Percentiles rank a stretch among this genome's conserved stretches.
These are phyloP conservation scores for Endotrypanum monterogeii DNA, from an alignment of 208 protist species.

Conservation along the genomic window DNA sequence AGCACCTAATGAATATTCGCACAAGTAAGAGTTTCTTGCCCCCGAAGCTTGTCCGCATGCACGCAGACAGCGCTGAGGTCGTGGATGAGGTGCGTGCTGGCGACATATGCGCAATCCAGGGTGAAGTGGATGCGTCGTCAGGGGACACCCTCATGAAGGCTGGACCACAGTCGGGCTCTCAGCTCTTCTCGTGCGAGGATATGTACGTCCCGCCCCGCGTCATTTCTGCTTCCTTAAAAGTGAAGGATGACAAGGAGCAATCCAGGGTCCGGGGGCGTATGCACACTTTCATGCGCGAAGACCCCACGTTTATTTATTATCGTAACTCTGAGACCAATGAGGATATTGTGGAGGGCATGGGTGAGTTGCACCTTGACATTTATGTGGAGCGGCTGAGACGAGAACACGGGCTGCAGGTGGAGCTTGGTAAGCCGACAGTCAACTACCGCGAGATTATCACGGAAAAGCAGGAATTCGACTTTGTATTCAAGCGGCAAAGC, in stretches of 20 bases:
- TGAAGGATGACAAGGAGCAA: conserved; percentile 87
- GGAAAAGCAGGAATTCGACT: conserved; percentile 93
- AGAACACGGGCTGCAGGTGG: conserved; percentile 92
- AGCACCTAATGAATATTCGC: conserved; percentile 88
- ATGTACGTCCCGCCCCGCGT: conserved; percentile 99
- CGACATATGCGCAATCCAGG: conserved; percentile 99
- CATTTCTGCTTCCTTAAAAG: conserved; percentile 95
- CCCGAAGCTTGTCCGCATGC: conserved; percentile 97
- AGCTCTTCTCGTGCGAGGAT: conserved; percentile 88
- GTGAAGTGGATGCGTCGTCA: conserved; percentile 97
- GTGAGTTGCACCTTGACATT: conserved; percentile 97
- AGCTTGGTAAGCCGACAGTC: conserved; percentile 96
- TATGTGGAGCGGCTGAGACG: conserved; percentile 96
- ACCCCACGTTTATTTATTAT: conserved; percentile 96
- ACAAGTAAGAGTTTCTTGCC: conserved; percentile 92
- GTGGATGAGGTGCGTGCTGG: conserved; percentile 94
- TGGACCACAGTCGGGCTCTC: conserved; percentile 53
- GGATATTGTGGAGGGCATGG: conserved; percentile 97
- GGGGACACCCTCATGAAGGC: conserved; percentile 95
- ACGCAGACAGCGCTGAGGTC: conserved; percentile 96
- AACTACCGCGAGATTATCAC: conserved; percentile 96
- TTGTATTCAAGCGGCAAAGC: conserved; percentile 99
- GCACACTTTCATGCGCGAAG: conserved; percentile 95
- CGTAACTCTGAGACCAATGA: conserved; percentile 93
- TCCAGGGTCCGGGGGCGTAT: conserved; percentile 81